Evolutionary conservation across 257 asterid genomes (phyloP), one percentile per base, ranked within the genome.

Genomic region (Gentiana macrophylla): DNA sequence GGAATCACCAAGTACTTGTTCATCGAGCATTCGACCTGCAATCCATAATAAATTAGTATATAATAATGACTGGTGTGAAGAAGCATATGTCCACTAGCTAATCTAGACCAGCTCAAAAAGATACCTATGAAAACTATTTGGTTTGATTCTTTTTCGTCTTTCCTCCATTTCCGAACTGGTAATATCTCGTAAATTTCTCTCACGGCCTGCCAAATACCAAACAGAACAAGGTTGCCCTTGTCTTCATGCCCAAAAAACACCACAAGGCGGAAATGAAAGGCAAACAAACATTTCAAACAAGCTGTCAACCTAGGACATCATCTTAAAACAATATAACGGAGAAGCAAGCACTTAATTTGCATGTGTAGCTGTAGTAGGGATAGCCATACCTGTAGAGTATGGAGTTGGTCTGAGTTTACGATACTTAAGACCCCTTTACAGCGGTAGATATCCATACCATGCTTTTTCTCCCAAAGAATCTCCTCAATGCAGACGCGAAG

Each of bases 141-240:
- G 79, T 66, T 90, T 56, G 72, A 64, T 74, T 75, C 75, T 15
- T 11, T 69, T 64, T 90, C 95, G 9, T 67, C 84, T 2, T 75
- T 64, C 68, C 79, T 82, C 98, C 98, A 90, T 66, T 72, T 66
- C 12, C 95, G 95, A 49, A 82, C 69, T 35, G 96, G 94, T 68
- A 80, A 87, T 48, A 91, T 86, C 86, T 86, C 98, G 32, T 91
- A 91, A 36, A 91, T 80, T 78, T 91, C 98, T 75, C 95, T 84
- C 75, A 91, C 96, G 34, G 82, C 97, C 97, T 90, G 75, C 61
- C 59, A 69, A 55, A 56, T 9, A 48, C 15, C 65, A 32, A 11
- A 34, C 15, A 52, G 44, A 33, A 49, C 57, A 51, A 49, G 35
- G 37, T 41, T 43, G 62, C 2, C 54, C 47, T 41, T 15, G 46